These are phyloP conservation scores for Penicillium sp. DNA, from an alignment of 2,329 filamentous ascomycete species.

Conservation along the genomic window DNA sequence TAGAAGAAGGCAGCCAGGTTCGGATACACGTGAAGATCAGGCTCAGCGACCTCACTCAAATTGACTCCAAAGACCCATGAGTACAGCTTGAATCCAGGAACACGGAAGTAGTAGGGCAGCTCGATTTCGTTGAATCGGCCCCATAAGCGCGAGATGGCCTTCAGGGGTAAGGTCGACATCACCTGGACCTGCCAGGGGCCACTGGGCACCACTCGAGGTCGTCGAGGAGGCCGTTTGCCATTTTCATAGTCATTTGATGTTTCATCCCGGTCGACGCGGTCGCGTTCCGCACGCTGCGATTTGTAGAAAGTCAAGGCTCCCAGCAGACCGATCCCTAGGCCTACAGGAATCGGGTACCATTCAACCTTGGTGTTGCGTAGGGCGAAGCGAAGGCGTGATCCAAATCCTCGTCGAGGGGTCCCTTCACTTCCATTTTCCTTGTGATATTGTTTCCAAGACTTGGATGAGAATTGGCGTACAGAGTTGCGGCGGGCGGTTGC, in stretches of 20 bases:
- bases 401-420: conserved; percentile 47
- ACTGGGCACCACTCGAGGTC: conserved; percentile 65
- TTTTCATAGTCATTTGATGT: conserved; percentile 30
- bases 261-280: conserved; percentile 45
- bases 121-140: conserved; percentile 84
- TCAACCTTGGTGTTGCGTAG: conserved; percentile 62
- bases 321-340: conserved; percentile 76
- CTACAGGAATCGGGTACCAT: conserved; percentile 88
- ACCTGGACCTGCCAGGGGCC: conserved; percentile 91
- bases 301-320: conserved; percentile 80
- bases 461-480: conserved; percentile 36
- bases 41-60: conserved; percentile 78
- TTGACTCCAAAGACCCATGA: conserved; percentile 87
- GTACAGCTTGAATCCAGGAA: conserved; percentile 88
- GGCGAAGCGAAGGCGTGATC: conserved; percentile 52
- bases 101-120: conserved; percentile 79
- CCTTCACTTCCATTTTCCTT: conserved; percentile 32
- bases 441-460: conserved; percentile 37
- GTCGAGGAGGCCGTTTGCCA: conserved; percentile 44
- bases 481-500: conserved; percentile 26
- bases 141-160: conserved; percentile 84
- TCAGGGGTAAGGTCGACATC: conserved; percentile 87
- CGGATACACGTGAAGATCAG: conserved; percentile 80
- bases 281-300: conserved; percentile 49
- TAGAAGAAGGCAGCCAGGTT: conserved; percentile 98